A percentile compares a stretch with the other conserved stretches of the same genome.
These are phyloP conservation scores for Telopea speciosissima DNA, from an alignment of 177 flowering plant genomes.

Conservation along the genomic window DNA sequence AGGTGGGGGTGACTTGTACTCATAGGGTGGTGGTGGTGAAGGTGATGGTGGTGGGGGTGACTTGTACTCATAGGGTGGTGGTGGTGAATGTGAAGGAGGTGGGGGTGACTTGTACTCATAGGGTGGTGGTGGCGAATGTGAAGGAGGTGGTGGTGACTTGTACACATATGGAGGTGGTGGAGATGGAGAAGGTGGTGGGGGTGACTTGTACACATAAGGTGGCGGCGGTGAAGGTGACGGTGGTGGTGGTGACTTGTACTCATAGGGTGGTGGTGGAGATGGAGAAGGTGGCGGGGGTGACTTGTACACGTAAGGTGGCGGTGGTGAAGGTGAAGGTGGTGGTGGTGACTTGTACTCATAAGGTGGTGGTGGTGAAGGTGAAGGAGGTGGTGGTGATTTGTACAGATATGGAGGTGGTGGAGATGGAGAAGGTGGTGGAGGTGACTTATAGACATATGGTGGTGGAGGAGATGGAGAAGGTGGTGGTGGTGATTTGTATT, in stretches of 20 bases:
- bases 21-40: too few relatives aligned
- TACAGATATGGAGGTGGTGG: conserved; percentile 9
- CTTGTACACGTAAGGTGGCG: conserved; percentile 21
- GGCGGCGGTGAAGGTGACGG: conserved; percentile 23
- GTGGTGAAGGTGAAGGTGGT: conserved; percentile 19
- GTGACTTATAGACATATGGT: conserved; percentile 5
- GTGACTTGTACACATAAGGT: conserved; percentile 29
- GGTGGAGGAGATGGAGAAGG: too few relatives aligned
- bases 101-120: too few relatives aligned
- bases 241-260: conserved; percentile 34
- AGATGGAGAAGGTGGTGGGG: conserved; percentile 27
- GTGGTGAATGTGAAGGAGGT: too few relatives aligned
- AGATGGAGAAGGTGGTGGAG: conserved; percentile 3
- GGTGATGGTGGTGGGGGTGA: too few relatives aligned
- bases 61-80: too few relatives aligned
- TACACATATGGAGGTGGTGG: conserved; percentile 27
- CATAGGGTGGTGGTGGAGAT: conserved; percentile 23
- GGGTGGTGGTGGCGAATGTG: too few relatives aligned
- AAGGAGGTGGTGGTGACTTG: too few relatives aligned
- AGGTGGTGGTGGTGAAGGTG: conserved; percentile 20
- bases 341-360: conserved; percentile 28
- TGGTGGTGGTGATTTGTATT: neutral
- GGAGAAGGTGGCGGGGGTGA: conserved; percentile 16
- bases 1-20: too few relatives aligned
- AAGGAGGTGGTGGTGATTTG: conserved; percentile 28